Evolutionary conservation across 78 protist genomes (phyloP).

Genomic region (Dictyostelium discoideum): DNA sequence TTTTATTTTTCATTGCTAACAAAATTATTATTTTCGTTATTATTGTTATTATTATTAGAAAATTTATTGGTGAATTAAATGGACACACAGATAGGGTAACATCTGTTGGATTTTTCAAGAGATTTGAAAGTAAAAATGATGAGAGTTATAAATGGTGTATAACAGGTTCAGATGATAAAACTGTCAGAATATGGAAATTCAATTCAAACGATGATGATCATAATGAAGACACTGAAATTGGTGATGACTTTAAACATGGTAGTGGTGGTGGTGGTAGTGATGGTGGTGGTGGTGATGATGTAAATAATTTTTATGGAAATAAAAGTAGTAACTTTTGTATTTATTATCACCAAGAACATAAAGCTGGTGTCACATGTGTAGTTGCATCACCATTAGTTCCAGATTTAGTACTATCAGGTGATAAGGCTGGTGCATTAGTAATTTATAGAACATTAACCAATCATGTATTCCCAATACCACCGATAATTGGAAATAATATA

Average conservation of each 20-base stretch:
- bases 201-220: not conserved
- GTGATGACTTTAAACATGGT: too few relatives aligned
- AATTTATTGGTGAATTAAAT: slow-evolving; percentile 59
- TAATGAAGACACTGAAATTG: too few relatives aligned
- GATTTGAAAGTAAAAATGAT: not conserved
- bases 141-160: not conserved
- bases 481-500: not conserved
- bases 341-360: slow-evolving; percentile 28
- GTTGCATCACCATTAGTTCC: not conserved
- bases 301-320: not conserved
- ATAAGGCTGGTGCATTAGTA: slow-evolving; percentile 44
- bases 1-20: not conserved
- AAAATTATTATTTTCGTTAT: not conserved
- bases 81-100: slow-evolving; percentile 69
- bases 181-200: slow-evolving; percentile 60
- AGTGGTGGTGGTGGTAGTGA: not conserved
- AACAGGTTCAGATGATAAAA: slow-evolving; percentile 51
- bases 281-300: not conserved
- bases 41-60: not conserved
- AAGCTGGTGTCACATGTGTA: slow-evolving; percentile 30
- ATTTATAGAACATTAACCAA: slow-evolving; percentile 27
- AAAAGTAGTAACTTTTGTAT: not conserved
- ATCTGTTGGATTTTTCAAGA: slow-evolving; percentile 29
- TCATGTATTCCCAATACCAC: not conserved
- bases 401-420: slow-evolving; percentile 8